Base-by-base conservation (phyloP, 345 rosid genomes). In the Lenwebbia sp. region DNA sequence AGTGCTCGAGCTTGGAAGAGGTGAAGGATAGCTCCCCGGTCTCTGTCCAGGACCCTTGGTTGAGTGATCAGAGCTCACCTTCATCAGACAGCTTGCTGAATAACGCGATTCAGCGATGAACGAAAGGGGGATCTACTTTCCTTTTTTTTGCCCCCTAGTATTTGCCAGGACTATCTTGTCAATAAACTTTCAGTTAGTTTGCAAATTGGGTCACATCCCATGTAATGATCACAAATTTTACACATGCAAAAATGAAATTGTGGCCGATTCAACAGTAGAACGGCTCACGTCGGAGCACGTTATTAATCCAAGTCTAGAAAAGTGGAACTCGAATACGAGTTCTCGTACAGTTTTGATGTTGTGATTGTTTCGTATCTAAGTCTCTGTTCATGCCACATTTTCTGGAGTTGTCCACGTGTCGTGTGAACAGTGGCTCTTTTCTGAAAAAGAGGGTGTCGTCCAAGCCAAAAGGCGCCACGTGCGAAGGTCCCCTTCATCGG, bases 21-120 rank as follows among this genome's bases (percentile, higher is more conserved):
- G 91, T 89, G 22, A 91, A 90, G 83, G 94, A 91, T 84, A 91
- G 91, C 87, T 96, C 98, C 13, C 98, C 97, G 0, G 95, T 95
- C 75, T 97, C 99, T 8, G 97, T 95, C 28, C 99, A 93, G 87
- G 98, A 94, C 86, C 94, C 94, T 41, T 97, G 99, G 99, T 88
- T 91, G 76, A 97, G 99, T 85, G 96, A 92, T 78, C 95, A 96
- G 30, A 97, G 98, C 93, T 96, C 99, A 26, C 97, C 98, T 87
- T 93, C 97, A 26, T 60, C 96, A 51, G 96, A 92, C 90, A 95
- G 97, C 91, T 90, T 97, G 87, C 87, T 96, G 81, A 94, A 94
- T 85, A 91, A 94, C 84, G 90, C 89, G 82, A 91, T 91, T 30
- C 94, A 87, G 88, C 90, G 90, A 92, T 13, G 76, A 33, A 17